These are phyloP conservation scores for Crithidia expoeki DNA, from an alignment of 208 protist species.

Conservation along the genomic window DNA sequence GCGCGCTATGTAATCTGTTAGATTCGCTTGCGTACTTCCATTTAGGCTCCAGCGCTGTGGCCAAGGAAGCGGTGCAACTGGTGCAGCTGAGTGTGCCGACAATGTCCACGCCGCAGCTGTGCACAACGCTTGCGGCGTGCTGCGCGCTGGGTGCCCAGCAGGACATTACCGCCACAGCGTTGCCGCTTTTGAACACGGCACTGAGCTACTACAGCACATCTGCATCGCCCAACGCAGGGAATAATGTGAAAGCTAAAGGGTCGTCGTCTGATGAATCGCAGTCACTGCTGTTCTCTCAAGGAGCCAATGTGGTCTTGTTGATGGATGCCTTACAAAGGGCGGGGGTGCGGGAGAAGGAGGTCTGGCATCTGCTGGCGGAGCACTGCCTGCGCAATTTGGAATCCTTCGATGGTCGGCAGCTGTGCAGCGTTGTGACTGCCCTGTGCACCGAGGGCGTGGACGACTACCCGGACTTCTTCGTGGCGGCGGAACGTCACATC, in stretches of 20 bases:
- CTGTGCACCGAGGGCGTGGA: constrained; percentile 55
- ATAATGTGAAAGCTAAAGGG: background rate
- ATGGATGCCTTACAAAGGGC: constrained; percentile 59
- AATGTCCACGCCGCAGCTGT: constrained; percentile 61
- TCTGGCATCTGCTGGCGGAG: constrained; percentile 77
- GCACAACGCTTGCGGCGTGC: constrained; percentile 68
- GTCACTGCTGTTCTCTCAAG: constrained; percentile 26
- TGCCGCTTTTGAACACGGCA: constrained; percentile 62
- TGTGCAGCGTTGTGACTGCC: constrained; percentile 59
- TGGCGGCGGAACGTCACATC: constrained; percentile 71
- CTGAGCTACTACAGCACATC: constrained; percentile 36
- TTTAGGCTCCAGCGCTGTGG: constrained; percentile 55
- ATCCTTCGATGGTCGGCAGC: constrained; percentile 62
- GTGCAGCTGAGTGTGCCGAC: constrained; percentile 49
- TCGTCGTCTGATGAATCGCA: background rate
- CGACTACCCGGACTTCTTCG: constrained; percentile 82
- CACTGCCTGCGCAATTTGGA: constrained; percentile 74
- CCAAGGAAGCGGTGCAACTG: constrained; percentile 60
- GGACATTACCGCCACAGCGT: constrained; percentile 46
- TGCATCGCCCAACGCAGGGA: background rate
- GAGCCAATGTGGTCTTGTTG: constrained; percentile 35
- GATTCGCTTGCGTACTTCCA: constrained; percentile 85
- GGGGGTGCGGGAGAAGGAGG: constrained; percentile 60
- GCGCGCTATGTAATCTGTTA: constrained; percentile 58
- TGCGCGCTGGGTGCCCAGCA: constrained; percentile 63